Base-by-base conservation (phyloP, 1,284 basidiomycete genomes). In the Cronartium quercuum region DNA sequence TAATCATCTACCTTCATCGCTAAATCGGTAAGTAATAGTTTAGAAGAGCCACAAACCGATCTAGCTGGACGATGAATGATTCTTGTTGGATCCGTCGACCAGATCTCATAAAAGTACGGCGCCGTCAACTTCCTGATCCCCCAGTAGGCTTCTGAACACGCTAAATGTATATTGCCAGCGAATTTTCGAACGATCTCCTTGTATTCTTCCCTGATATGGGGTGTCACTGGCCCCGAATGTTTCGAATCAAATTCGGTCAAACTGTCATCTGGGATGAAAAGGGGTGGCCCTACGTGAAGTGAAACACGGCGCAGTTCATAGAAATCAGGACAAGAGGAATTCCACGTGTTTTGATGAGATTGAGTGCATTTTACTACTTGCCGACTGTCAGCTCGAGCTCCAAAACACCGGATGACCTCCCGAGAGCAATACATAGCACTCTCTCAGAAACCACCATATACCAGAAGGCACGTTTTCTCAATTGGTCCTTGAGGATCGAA, bases 401-500 rank as follows among this genome's bases (percentile, higher is more conserved):
- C 51, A 55, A 29, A 3, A 55, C 29, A 29, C n/a, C 29, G n/a
- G 51, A 55, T 55, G 51, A 7, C 51, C 51, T 55, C 13, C 51
- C 51, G 13, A 55, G 51, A n/a, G 51, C n/a, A n/a, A 55, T 55
- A 29, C 51, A 55, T 21, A 55, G 51, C 18, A 55, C n/a, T 55
- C 51, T 2, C 29, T 55, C 51, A n/a, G 51, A 55, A 29, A 55
- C 51, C 13, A 63, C 55, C 47, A 71, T 44, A 9, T 24, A 21
- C 21, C 62, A 64, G 58, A 71, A 71, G 2, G 69, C 69, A 12
- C 69, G 61, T 58, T 71, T 71, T 15, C 69, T 51, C 41, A 71
- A 34, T 21, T 71, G 69, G 42, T 65, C 62, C n/a, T 21, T 65
- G 9, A 65, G 15, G n/a, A 71, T 55, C 35, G 69, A 71, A 24